These are phyloP conservation scores for Pelargonium myrrhifolium DNA, from an alignment of 441 rosid genomes.

Conservation along the genomic window DNA sequence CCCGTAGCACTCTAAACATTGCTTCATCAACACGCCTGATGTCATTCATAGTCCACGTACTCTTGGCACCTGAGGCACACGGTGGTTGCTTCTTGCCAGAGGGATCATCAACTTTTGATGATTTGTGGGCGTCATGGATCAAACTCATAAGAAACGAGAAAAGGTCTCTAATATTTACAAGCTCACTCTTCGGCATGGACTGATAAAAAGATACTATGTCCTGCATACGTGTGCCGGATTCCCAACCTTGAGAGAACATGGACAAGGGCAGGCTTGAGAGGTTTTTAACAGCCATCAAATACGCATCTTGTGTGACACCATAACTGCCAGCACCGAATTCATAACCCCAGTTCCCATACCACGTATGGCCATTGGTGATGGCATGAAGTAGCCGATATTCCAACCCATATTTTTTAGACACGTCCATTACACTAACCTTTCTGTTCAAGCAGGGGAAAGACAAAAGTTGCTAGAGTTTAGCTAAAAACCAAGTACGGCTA, in stretches of 20 bases:
- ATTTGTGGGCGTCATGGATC: constrained; percentile 34
- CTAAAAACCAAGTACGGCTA: too few relatives aligned
- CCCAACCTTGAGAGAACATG: constrained; percentile 28
- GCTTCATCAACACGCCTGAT: constrained; percentile 47
- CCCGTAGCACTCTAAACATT: constrained; percentile 52
- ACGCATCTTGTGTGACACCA: constrained; percentile 41
- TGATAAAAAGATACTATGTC: constrained; percentile 39
- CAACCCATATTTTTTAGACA: constrained; percentile 52
- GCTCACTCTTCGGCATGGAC: constrained; percentile 43
- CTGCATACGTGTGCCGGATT: constrained; percentile 30
- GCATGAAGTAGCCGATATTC: constrained; percentile 64
- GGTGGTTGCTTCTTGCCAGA: constrained; percentile 21
- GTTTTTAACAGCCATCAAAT: constrained; percentile 40
- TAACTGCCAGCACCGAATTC: constrained; percentile 67
- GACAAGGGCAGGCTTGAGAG: constrained; percentile 41
- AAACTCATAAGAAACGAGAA: constrained; percentile 39
- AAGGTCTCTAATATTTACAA: constrained; percentile 48
- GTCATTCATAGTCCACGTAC: constrained; percentile 37
- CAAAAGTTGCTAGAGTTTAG: constrained; percentile 8
- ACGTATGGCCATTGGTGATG: constrained; percentile 45
- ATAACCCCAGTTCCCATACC: constrained; percentile 81
- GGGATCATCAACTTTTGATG: constrained; percentile 24
- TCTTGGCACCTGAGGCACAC: constrained; percentile 14
- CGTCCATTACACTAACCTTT: constrained; percentile 69
- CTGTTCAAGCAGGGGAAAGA: constrained; percentile 25